Evolutionary conservation across 2,329 filamentous ascomycete species (phyloP).

Genomic region (Lasiodiplodia gonubiensis): DNA sequence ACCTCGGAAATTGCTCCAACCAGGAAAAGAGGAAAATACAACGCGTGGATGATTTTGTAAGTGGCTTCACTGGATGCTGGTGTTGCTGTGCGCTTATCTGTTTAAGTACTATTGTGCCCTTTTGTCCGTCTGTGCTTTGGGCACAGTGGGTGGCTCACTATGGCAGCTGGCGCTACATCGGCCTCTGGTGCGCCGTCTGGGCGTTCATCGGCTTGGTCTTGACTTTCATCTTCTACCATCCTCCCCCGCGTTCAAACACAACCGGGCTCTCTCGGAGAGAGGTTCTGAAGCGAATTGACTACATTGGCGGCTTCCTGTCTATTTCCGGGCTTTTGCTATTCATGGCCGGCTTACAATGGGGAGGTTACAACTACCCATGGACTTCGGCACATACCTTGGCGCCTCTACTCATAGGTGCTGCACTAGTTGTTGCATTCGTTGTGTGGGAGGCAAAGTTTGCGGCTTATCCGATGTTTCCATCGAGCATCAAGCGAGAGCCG

Average conservation of each 20-base stretch:
- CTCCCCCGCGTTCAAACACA: conserved; percentile 40
- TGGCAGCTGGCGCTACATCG: conserved; percentile 41
- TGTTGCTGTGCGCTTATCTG: neutral
- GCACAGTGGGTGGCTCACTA: conserved; percentile 40
- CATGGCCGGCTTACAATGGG: conserved; percentile 49
- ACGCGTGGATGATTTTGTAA: conserved; percentile 25
- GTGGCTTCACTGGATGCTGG: neutral
- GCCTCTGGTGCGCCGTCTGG: conserved; percentile 42
- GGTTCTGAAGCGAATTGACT: conserved; percentile 43
- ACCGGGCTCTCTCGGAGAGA: conserved; percentile 40
- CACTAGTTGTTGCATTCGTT: conserved; percentile 42
- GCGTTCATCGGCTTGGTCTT: conserved; percentile 37
- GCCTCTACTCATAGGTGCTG: conserved; percentile 44
- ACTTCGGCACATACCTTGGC: conserved; percentile 45
- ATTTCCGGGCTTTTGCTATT: conserved; percentile 43
- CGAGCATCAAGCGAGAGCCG: conserved; percentile 35
- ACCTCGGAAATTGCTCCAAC: conserved; percentile 26
- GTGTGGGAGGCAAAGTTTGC: conserved; percentile 48
- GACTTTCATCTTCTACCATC: conserved; percentile 38
- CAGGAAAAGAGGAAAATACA: conserved; percentile 26
- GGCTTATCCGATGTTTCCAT: conserved; percentile 47
- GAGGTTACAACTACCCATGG: conserved; percentile 49
- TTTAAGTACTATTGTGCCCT: conserved; percentile 40
- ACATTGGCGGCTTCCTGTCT: conserved; percentile 39
- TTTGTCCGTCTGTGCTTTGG: conserved; percentile 42